Conservation (phyloP, 352 stramenopile genomes). For the Globisporangium camurandrum region DNA sequence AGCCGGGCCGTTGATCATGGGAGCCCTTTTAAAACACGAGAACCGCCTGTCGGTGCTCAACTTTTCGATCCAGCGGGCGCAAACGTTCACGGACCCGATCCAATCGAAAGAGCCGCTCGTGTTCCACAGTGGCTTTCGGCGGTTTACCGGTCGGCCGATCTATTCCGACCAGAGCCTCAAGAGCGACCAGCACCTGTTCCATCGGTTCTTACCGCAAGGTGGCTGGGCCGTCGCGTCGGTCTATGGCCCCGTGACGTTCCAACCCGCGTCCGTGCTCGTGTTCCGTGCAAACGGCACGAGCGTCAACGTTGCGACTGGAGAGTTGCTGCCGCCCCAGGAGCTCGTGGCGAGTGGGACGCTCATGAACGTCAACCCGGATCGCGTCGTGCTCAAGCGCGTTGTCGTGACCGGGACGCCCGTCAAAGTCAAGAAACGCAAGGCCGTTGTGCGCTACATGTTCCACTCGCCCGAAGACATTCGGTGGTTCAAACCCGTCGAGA, state of each 20-base stretch:
- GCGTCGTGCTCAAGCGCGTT: constrained; percentile 97
- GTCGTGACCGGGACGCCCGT: constrained; percentile 97
- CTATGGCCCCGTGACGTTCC: constrained; percentile 94
- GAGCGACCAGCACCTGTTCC: constrained; percentile 98
- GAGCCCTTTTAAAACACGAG: constrained; percentile 92
- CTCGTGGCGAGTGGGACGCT: constrained; percentile 94
- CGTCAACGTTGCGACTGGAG: no score
- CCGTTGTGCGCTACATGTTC: constrained; percentile 99
- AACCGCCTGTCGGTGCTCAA: constrained; percentile 98
- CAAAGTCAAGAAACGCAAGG: constrained; percentile 97
- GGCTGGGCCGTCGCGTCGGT: constrained; percentile 89
- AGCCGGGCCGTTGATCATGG: constrained; percentile 61
- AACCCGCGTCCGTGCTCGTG: constrained; percentile 93
- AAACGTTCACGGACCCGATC: constrained; percentile 80
- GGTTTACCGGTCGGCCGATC: constrained; percentile 88
- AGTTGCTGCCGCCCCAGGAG: constrained; percentile 28
- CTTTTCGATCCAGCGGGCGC: constrained; percentile 90
- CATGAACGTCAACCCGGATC: constrained; percentile 95
- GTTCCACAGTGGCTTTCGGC: constrained; percentile 96
- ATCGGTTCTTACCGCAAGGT: constrained; percentile 92
- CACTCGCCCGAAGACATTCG: constrained; percentile 96
- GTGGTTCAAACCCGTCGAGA: constrained; percentile 98
- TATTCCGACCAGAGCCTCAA: constrained; percentile 98
- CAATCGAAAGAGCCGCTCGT: constrained; percentile 95
- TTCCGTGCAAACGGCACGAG: constrained; percentile 82